These are phyloP conservation scores for Tricholoma sp. DNA, from an alignment of 768 basidiomycete species.

Conservation along the genomic window DNA sequence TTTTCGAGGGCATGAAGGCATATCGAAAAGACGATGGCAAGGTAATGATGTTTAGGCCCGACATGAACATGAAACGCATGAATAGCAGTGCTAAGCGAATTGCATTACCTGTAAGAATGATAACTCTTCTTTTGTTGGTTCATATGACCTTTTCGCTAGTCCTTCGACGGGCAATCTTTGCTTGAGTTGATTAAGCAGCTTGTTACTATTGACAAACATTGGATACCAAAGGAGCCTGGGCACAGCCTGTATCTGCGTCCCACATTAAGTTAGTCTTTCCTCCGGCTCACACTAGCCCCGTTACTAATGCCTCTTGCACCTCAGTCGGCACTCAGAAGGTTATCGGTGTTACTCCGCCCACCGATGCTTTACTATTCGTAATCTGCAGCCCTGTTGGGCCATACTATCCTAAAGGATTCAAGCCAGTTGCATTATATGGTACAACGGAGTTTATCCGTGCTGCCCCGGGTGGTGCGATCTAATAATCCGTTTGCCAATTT, in stretches of 20 bases:
- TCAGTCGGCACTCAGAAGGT: constrained; percentile 73
- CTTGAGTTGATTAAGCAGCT: constrained; percentile 82
- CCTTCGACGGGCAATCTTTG: constrained; percentile 72
- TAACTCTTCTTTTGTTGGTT: not conserved
- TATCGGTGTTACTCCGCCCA: constrained; percentile 70
- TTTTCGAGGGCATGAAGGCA: constrained; percentile 95
- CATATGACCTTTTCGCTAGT: constrained; percentile 32
- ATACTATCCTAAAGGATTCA: constrained; percentile 84
- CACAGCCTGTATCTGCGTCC: constrained; percentile 92
- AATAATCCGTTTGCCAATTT: not conserved
- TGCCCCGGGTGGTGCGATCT: constrained; percentile 66
- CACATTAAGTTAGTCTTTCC: constrained; percentile 44
- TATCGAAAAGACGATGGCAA: constrained; percentile 71
- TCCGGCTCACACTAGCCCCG: not conserved
- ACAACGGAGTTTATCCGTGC: constrained; percentile 83
- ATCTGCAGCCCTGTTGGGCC: constrained; percentile 82
- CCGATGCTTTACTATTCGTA: constrained; percentile 80
- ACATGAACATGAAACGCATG: constrained; percentile 98
- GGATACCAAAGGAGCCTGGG: constrained; percentile 86
- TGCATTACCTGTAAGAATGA: constrained; percentile 59
- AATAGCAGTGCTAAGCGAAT: constrained; percentile 75
- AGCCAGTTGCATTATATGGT: constrained; percentile 83
- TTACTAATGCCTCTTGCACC: constrained; percentile 2
- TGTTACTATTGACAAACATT: constrained; percentile 75
- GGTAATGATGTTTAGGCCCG: constrained; percentile 85